A percentile compares a stretch with the other conserved stretches of the same genome.
Evolutionary conservation across 2,329 filamentous ascomycete species (phyloP).

Genomic region (Cordyceps farinosa): DNA sequence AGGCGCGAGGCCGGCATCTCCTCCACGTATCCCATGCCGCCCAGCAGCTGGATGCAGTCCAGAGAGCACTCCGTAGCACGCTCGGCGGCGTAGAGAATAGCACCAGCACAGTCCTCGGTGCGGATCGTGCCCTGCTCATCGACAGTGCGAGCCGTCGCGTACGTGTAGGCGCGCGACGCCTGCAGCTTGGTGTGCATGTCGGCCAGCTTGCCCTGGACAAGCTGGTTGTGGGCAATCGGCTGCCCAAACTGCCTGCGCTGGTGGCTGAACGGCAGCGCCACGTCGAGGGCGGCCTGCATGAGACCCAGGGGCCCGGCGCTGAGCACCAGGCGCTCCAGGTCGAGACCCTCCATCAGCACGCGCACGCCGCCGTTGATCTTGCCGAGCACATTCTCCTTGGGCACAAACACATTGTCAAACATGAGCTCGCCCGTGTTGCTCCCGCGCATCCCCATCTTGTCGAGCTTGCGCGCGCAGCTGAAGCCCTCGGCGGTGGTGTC

Average conservation of each 20-base stretch:
- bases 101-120: slow-evolving; percentile 91
- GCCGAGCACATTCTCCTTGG: slow-evolving; percentile 76
- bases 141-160: slow-evolving; percentile 72
- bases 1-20: slow-evolving; percentile 89
- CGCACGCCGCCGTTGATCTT: slow-evolving; percentile 75
- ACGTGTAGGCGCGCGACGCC: slow-evolving; percentile 82
- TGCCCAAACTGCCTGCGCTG: slow-evolving; percentile 81
- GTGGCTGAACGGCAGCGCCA: slow-evolving; percentile 84
- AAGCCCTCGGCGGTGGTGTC: slow-evolving; percentile 71
- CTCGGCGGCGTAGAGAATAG: slow-evolving; percentile 90
- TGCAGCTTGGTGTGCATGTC: slow-evolving; percentile 97
- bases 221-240: slow-evolving; percentile 87
- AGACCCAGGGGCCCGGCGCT: slow-evolving; percentile 87
- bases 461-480: slow-evolving; percentile 82
- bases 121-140: slow-evolving; percentile 71
- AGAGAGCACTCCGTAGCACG: slow-evolving; percentile 80
- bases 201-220: slow-evolving; percentile 87
- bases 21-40: slow-evolving; percentile 94
- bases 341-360: slow-evolving; percentile 93
- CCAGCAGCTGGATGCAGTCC: slow-evolving; percentile 87
- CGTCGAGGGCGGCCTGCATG: slow-evolving; percentile 88
- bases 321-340: slow-evolving; percentile 88
- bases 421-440: slow-evolving; percentile 93
- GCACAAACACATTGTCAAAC: slow-evolving; percentile 88
- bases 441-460: slow-evolving; percentile 97